These are phyloP conservation scores for Rhododendron simsii DNA, from an alignment of 148 eudicot species.

Conservation along the genomic window DNA sequence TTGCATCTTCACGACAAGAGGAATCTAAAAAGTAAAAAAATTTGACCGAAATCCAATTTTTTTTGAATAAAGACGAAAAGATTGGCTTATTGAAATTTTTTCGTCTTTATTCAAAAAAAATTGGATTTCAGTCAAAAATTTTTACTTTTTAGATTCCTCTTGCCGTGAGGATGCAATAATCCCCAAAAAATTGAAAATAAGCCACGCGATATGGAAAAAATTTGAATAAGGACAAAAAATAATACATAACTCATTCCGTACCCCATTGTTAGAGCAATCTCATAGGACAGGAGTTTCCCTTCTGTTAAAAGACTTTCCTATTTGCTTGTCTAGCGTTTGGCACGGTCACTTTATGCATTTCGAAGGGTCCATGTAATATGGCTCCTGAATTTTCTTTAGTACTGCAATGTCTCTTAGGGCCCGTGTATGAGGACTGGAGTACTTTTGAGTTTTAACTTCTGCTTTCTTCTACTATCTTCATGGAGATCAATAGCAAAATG, in stretches of 20 bases:
- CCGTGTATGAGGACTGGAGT: background rate
- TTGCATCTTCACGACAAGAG: too few relatives aligned
- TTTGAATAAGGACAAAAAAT: too few relatives aligned
- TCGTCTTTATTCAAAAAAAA: too few relatives aligned
- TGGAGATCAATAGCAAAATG: background rate
- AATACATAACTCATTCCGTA: background rate
- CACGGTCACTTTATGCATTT: background rate
- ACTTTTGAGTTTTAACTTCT: background rate
- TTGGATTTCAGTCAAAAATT: too few relatives aligned
- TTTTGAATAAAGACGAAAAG: too few relatives aligned
- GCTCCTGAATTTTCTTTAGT: background rate
- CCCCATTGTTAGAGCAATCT: background rate
- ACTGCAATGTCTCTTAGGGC: background rate
- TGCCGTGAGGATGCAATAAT: too few relatives aligned
- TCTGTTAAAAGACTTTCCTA: background rate
- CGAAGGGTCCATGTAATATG: background rate
- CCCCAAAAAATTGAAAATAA: too few relatives aligned
- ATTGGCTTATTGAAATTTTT: too few relatives aligned
- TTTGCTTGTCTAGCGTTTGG: background rate
- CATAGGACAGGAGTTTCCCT: background rate
- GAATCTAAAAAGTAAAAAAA: too few relatives aligned
- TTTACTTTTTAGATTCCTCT: too few relatives aligned
- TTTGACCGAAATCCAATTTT: too few relatives aligned
- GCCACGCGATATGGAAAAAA: too few relatives aligned
- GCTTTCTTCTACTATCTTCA: background rate